Base-by-base conservation (phyloP, 352 stramenopile species). In the Globisporangium camurandrum region DNA sequence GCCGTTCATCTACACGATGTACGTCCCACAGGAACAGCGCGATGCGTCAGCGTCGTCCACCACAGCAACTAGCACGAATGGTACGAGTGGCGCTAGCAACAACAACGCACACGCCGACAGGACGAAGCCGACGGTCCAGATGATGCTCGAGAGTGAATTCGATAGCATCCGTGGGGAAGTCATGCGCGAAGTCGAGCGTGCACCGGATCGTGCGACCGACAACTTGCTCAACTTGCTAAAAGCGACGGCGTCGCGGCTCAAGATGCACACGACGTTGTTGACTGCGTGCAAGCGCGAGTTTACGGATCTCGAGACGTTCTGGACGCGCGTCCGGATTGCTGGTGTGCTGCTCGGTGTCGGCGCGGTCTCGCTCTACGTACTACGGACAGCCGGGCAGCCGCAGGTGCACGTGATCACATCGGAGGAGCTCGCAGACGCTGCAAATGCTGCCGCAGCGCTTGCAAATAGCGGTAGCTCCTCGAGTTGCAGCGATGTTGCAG, bases 1-100 rank as follows among this genome's bases (percentile, higher is more conserved):
- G 59, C 83, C 83, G 22, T 91, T 90, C 57, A 92, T 94, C 49
- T 94, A 92, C 60, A 89, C 83, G 9, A 94, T 94, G 83, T 90
- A 94, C 56, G 83, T 94, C 6, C 83, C 83, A 0, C 69, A 77
- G 31, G 73, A 86, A 36, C 64, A 86, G 51, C 64, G 66, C 12
- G n/a, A n/a, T n/a, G n/a, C n/a, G n/a, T n/a, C n/a, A n/a, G n/a
- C n/a, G n/a, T n/a, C n/a, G n/a, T n/a, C n/a, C n/a, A n/a, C n/a
- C n/a, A n/a, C n/a, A n/a, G n/a, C n/a, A n/a, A 62, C 71, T 24
- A 62, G 41, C 41, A 27, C 39, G 8, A 51, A 59, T 24, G 53
- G 43, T 27, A 39, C 49, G 31, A 23, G 37, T 27, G 24, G 22
- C 0, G 34, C 28, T 7, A 42, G 7, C 20, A 14, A 31, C 9